These are phyloP conservation scores for Sabuloglossum arenarium DNA, from an alignment of 495 filamentous ascomycete genomes.

Conservation along the genomic window DNA sequence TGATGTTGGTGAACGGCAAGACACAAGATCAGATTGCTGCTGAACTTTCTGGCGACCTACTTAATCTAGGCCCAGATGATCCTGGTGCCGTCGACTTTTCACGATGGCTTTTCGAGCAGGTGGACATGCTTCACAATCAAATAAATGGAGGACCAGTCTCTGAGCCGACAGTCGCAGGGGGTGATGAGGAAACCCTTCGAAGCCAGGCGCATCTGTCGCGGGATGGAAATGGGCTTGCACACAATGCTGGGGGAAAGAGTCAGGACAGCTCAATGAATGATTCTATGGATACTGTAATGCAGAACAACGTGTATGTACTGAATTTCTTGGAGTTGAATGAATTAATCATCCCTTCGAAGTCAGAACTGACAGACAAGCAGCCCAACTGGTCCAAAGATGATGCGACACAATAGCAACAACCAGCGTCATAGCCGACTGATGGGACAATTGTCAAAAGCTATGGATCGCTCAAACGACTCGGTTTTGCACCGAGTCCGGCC, in stretches of 20 bases:
- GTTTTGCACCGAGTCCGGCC: constrained; percentile 64
- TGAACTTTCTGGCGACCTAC: constrained; percentile 75
- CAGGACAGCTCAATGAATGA: constrained; percentile 12
- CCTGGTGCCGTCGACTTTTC: constrained; percentile 67
- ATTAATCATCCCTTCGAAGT: neutral
- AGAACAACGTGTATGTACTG: neutral
- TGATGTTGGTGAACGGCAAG: constrained; percentile 92
- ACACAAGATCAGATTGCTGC: constrained; percentile 70
- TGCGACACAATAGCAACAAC: constrained; percentile 47
- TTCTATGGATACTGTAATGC: constrained; percentile 39
- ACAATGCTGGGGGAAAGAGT: constrained; percentile 1
- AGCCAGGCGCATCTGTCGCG: neutral
- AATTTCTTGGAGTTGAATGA: neutral
- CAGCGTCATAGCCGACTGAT: constrained; percentile 57
- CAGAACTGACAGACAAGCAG: constrained; percentile 22
- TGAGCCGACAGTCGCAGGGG: neutral
- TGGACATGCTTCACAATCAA: constrained; percentile 43
- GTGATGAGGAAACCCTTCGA: neutral
- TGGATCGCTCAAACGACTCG: constrained; percentile 56
- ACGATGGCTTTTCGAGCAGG: constrained; percentile 76
- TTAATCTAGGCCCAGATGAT: constrained; percentile 66
- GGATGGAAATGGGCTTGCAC: neutral
- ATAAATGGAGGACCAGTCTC: constrained; percentile 24
- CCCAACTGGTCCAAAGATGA: constrained; percentile 86
- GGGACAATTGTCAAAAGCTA: constrained; percentile 66